Evolutionary conservation across 1,139 yeast species (phyloP), one percentile per base, ranked within the genome.

Genomic region (Insectozyma bohioensis): DNA sequence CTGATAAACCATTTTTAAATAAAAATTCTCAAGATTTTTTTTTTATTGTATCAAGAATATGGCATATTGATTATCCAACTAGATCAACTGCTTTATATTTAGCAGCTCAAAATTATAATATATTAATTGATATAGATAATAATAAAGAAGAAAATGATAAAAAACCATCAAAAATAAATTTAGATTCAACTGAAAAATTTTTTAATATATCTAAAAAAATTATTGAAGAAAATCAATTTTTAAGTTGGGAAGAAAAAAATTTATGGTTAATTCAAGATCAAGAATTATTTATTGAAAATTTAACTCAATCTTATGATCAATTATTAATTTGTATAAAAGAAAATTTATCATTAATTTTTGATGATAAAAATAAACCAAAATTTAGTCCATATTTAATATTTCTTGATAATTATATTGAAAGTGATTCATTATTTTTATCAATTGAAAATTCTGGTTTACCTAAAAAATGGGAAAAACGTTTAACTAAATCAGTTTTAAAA

Each of bases 1-100:
- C 39, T 5, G 42, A 44, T n/a, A 46, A 45, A n/a, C 58, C 61
- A 9, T 48, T 61, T 20, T 56, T 61, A 30, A 61, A 60, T 28
- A 68, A 75, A 50, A 56, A 64, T 17, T 63, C 72, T 3, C 46
- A 53, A 17, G 68, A 61, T 34, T 56, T 79, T 15, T 50, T 78
- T 9, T 57, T 53, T 7, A 58, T 66, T 12, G 74, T 78, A 37
- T 63, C 79, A 5, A 67, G 62, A 30, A 62, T 77, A 10, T 85
- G 95, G 95, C 61, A 85, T 40, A 54, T 84, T 5, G 75, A 74
- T 37, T 54, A 55, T 6, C 63, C 78, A 0, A 67, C 88, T 0
- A 58, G 74, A 36, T 75, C 80, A 0, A 67, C 73, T 0, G 50
- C 79, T 2, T 45, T 79, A 4, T 73, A 72, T 33, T 70, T 80